Evolutionary conservation across 441 rosid species (phyloP), one percentile per base, ranked within the genome.

Genomic region (Eruca vesicaria): DNA sequence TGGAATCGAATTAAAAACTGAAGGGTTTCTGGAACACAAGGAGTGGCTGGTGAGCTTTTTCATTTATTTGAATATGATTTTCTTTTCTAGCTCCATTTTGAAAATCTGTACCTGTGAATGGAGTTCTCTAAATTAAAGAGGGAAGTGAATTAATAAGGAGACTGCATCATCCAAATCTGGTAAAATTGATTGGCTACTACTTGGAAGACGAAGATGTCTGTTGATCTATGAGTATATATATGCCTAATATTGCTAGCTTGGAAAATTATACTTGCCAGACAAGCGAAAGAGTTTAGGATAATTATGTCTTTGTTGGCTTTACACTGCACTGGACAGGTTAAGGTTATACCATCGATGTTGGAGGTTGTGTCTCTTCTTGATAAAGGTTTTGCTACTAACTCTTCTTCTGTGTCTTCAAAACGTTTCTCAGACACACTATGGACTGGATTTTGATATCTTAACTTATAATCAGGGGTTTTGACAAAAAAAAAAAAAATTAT

Each of bases 261-360:
- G 89, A 82, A 45, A 82, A 83, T 57, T 87, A 84, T 83, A 41
- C 48, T 41, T 41, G 48, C 48, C 4, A 41, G 48, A 4, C 48
- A 41, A 41, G 48, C 48, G 48, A 41, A 12, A 41, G 48, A 0
- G 48, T 12, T 12, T 12, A 41, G 48, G 3, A 5, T 6, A 21
- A 87, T 90, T 84, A 82, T 86, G 23, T 85, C 88, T 6, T 29
- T 79, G 26, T 82, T 86, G 55, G 92, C 96, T 60, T 83, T 77
- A 12, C 85, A 81, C 38, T 92, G 95, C 35, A 77, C 86, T 1
- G 64, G 84, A 9, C 89, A 87, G 36, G 90, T 87, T 75, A 87
- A 88, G 79, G 68, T 61, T 66, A 84, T 89, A 33, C 97, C 97
- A 58, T 31, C 79, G 16, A 91, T 91, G 93, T 38, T 80, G 7